Evolutionary conservation across 2,329 filamentous ascomycete genomes (phyloP), one percentile per base, ranked within the genome.

Genomic region (Phialophora chinensis): DNA sequence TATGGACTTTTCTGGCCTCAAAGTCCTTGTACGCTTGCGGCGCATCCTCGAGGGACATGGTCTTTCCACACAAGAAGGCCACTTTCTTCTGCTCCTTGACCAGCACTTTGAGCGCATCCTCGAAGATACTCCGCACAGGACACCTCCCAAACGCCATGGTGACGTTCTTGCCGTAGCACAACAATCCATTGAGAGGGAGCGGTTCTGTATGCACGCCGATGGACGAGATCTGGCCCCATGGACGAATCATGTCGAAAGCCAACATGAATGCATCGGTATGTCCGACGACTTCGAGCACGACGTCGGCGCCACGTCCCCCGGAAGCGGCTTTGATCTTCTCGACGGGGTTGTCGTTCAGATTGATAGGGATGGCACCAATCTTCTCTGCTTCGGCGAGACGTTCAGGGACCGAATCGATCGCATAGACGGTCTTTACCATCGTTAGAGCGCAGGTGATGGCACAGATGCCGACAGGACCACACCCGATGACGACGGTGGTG

Each of bases 251-350:
- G 58, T 73, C 70, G 58, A 73, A 72, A 14, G 67, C 72, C 12
- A 73, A 60, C 66, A 67, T 69, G 64, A 73, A 70, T 4, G 72
- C 72, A 57, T 72, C 70, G 11, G 66, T 47, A 33, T 72, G 72
- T 0, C 72, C 72, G 25, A 73, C 72, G 17, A 70, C 61, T 50
- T 73, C 71, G 23, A 73, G 63, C 20, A 72, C 71, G 0, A 73
- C 77, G 85, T 98, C 38, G 92, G 89, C 23, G 91, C 94, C 38
- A 82, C 99, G 67, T 0, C 83, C 86, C 1, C 79, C 84, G 59
- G 89, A 88, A 14, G 79, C 72, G 64, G 84, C 77, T 55, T 89
- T 85, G 60, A 90, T 90, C 72, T 87, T 81, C 42, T 87, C 82
- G 0, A 88, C 3, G 81, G 84, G 75, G 11, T 82, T 81, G 66